These are phyloP conservation scores for Eucommia ulmoides DNA, from an alignment of 257 asterid species.

Conservation along the genomic window DNA sequence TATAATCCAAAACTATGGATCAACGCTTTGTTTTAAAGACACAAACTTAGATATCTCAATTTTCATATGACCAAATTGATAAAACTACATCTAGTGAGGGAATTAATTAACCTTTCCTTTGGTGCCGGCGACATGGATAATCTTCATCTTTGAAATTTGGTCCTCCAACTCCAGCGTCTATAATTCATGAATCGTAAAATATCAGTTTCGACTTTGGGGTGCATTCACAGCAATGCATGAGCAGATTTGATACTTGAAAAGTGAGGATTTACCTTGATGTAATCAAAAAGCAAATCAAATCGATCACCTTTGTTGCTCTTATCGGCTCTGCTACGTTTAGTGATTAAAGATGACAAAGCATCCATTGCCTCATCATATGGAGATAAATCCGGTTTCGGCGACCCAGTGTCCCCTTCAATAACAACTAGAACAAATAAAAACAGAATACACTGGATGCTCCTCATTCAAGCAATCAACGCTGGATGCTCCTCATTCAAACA, in stretches of 20 bases:
- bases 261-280: slow-evolving; percentile 45
- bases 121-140: slow-evolving; percentile 98
- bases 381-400: slow-evolving; percentile 21
- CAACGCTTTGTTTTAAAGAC: not conserved
- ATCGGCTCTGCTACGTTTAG: slow-evolving; percentile 91
- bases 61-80: too few relatives aligned
- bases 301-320: slow-evolving; percentile 75
- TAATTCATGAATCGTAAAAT: too few relatives aligned
- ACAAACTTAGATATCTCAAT: too few relatives aligned
- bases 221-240: too few relatives aligned
- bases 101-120: slow-evolving; percentile 98
- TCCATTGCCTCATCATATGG: slow-evolving; percentile 87
- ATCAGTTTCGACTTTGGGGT: too few relatives aligned
- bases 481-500: not conserved
- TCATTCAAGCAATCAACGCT: not conserved
- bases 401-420: slow-evolving; percentile 30
- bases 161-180: slow-evolving; percentile 87
- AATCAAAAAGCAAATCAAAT: slow-evolving; percentile 67
- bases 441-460: not conserved
- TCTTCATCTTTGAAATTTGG: slow-evolving; percentile 67
- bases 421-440: slow-evolving; percentile 2
- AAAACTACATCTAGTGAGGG: too few relatives aligned
- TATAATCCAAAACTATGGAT: not conserved
- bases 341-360: slow-evolving; percentile 82
- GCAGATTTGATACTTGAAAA: not conserved